A percentile compares a stretch with the other conserved stretches of the same genome.
Evolutionary conservation across 2,329 filamentous ascomycete genomes (phyloP).

Genomic region (Aschersonia sp.): DNA sequence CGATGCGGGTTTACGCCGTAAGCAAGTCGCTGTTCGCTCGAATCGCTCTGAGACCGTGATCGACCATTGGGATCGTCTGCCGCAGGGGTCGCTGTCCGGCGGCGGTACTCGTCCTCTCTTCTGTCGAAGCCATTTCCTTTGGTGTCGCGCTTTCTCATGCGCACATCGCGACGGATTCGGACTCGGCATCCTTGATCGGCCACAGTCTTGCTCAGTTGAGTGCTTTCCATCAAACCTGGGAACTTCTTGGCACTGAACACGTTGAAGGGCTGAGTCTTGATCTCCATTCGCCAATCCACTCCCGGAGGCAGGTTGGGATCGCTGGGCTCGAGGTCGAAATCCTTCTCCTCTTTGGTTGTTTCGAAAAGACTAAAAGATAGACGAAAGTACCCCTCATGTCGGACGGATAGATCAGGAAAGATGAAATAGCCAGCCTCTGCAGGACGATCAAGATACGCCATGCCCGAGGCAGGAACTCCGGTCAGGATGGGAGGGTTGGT

Average conservation of each 20-base stretch:
- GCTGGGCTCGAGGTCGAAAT: conserved; percentile 47
- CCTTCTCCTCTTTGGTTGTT: conserved; percentile 73
- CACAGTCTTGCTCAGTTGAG: conserved; percentile 73
- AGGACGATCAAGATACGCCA: conserved; percentile 89
- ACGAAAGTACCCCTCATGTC: conserved; percentile 88
- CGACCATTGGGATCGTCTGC: conserved; percentile 22
- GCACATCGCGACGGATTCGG: conserved; percentile 83
- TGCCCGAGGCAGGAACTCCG: conserved; percentile 86
- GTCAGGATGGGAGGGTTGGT: conserved; percentile 74
- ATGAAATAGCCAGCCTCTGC: conserved; percentile 78
- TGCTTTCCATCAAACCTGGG: conserved; percentile 83
- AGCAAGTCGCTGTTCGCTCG: conserved; percentile 32
- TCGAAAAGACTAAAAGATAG: conserved; percentile 89
- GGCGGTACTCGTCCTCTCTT: conserved; percentile 50
- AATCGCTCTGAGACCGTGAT: conserved; percentile 46
- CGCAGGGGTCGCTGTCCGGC: conserved; percentile 20
- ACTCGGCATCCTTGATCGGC: conserved; percentile 96
- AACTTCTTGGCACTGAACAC: conserved; percentile 99
- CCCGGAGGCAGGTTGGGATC: conserved; percentile 30
- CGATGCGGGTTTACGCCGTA: conserved; percentile 26
- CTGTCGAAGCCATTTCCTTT: conserved; percentile 45
- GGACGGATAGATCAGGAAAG: conserved; percentile 90
- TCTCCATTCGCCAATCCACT: conserved; percentile 77
- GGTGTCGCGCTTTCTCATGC: conserved; percentile 72
- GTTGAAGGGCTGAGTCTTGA: conserved; percentile 74